Evolutionary conservation across 441 rosid genomes (phyloP), one percentile per base, ranked within the genome.

Genomic region (Corymbia calophylla): DNA sequence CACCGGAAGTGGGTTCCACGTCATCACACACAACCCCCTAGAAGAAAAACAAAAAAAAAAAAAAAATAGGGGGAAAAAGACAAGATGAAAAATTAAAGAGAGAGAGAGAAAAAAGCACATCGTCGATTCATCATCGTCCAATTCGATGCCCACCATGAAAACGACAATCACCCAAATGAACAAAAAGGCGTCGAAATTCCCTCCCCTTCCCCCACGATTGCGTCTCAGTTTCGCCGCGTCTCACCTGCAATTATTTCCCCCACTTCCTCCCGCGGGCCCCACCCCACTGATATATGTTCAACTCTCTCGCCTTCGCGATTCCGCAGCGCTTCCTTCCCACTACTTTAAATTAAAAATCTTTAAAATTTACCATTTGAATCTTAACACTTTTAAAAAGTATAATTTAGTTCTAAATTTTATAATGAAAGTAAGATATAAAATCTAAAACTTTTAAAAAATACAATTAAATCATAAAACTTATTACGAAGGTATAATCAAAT

Each of bases 1-100:
- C 96, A 82, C 90, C 88, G 95, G 96, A 95, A 93, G 96, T 95
- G 97, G 95, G 95, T 93, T 95, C 97, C 95, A 95, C 95, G 96
- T 91, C 96, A 93, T 93, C 94, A 88, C 88, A 31, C 88, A 3
- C 44, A 39, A 39, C n/a, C 82, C 7, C 9, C 7, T 48, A 81
- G 29, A 58, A 55, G 49, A 87, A 81, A 70, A 8, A 2, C 19
- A 27, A 77, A 87, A 18, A 73, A 8, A 21, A 18, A 39, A 9
- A 2, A 53, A 48, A 62, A 56, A 49, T 51, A 56, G 80, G 19
- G 39, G 51, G 5, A 1, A 44, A 51, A 88, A 88, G 18, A 87
- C 8, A 44, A 12, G 13, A 49, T 49, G 3, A 25, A 55, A 19
- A 82, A 84, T 25, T 3, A 3, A 9, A 3, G n/a, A 23, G 21